Base-by-base conservation (phyloP, 345 rosid species). In the Salix udensis region DNA sequence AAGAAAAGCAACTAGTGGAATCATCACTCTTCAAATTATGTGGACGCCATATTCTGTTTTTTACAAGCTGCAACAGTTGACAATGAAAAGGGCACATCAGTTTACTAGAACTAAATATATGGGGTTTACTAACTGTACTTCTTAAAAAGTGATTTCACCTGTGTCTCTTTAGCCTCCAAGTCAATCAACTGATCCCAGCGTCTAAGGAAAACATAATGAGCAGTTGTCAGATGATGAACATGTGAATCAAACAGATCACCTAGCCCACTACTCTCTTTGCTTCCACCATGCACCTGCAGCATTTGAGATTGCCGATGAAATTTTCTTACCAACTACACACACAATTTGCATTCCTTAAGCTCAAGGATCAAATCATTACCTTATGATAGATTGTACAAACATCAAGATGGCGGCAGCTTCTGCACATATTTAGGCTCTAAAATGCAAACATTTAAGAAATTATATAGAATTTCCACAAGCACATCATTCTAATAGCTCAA, bases 281-380 rank as follows among this genome's bases (percentile, higher is more conserved):
- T 83, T 80, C 99, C 99, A 82, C 99, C 97, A 85, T 88, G 80
- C 80, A 90, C 99, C 99, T 96, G 87, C 76, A 88, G 72, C 52
- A 70, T 70, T 80, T 65, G 37, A 55, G 39, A 46, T 44, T 8
- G 73, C 26, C 65, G 61, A 46, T 67, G 5, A 74, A 72, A 72
- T 62, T 36, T 15, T 34, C 58, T 67, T 44, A 68, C 61, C 16
- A 46, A 40, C 65, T 71, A 24, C 72, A 39, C 28, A 52, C 34
- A 39, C 7, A 55, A 58, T 50, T 23, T 0, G 6, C 1, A 28
- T 21, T 70, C 40, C 67, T 50, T 26, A 14, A 76, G 68, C 65
- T 60, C 62, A 71, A 37, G 72, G 76, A 60, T 74, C 42, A 79
- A 80, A 81, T 72, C 55, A 16, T 71, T 89, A 96, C 99, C 97